Evolutionary conservation across 192 early-diverging fungal genomes (phyloP), one percentile per base, ranked within the genome.

Genomic region (Mycoemilia scoparia): DNA sequence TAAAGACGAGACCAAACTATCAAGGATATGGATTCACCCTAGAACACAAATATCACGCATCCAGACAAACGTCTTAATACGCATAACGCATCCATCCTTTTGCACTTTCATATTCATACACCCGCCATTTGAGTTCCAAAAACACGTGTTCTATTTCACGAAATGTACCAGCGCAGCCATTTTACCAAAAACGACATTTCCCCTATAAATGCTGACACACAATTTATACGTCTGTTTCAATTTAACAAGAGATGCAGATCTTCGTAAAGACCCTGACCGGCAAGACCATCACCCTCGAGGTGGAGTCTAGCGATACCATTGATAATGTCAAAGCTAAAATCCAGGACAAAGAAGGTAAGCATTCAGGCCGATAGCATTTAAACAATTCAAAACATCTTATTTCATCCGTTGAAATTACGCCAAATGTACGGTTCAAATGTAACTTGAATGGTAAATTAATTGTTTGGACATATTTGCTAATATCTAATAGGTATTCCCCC

Each of bases 401-500:
- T 9, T 32, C 11, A 7, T 36, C 17, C 16, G 13, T 23, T 3
- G 35, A 6, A 36, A 14, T 7, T 29, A 27, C 32, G 32, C 1
- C 32, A 25, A 16, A 29, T 43, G 7, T 11, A 19, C 17, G 20
- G 15, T 29, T 18, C 29, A 12, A 23, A 7, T 21, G n/a, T 20
- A 6, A 27, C 36, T 11, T 33, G 18, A 7, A 8, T 18, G 2
- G 14, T 5, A 23, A 16, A 6, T 3, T 10, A 3, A 11, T 12
- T 3, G 30, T 23, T 24, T 51, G 6, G 7, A 39, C 39, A 76
- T 74, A n/a, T n/a, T n/a, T n/a, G n/a, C n/a, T n/a, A n/a, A n/a
- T n/a, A n/a, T n/a, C n/a, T n/a, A n/a, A n/a, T n/a, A n/a, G n/a
- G 83, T 39, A 97, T 97, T 60, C 90, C 90, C 48, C 93, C 93